A percentile compares a stretch with the other conserved stretches of the same genome.
Evolutionary conservation across 495 filamentous ascomycete genomes (phyloP).

Genomic region (Lepraria neglecta): DNA sequence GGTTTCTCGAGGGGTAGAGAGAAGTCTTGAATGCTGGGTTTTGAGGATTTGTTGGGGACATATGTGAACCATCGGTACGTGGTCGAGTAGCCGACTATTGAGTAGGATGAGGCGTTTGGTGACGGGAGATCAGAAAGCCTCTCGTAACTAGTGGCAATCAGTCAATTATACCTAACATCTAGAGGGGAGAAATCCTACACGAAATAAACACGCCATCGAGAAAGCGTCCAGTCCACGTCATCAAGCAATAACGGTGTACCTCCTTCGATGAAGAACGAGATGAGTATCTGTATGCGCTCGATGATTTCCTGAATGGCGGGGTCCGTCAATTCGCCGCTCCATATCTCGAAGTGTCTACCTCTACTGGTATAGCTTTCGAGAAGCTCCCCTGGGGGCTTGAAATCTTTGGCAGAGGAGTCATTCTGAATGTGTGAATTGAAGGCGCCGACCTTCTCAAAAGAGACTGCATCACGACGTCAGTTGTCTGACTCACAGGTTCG

Average conservation of each 20-base stretch:
- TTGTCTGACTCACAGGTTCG: neutral
- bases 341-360: conserved; percentile 53
- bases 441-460: conserved; percentile 53
- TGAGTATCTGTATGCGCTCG: conserved; percentile 71
- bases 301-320: conserved; percentile 56
- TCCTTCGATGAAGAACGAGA: conserved; percentile 89
- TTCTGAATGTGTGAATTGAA: conserved; percentile 54
- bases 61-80: conserved; percentile 77
- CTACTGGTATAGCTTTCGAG: conserved; percentile 46
- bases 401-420: conserved; percentile 48
- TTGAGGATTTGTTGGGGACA: conserved; percentile 28
- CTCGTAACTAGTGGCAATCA: conserved; percentile 49
- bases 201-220: conserved; percentile 86
- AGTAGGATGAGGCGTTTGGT: conserved; percentile 51
- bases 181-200: conserved; percentile 41
- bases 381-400: conserved; percentile 54
- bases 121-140: conserved; percentile 45
- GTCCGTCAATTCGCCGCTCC: conserved; percentile 52
- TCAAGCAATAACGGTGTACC: conserved; percentile 65
- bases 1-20: conserved; percentile 39
- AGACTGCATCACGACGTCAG: conserved; percentile 40
- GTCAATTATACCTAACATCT: conserved; percentile 7
- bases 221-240: conserved; percentile 63
- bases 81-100: conserved; percentile 79
- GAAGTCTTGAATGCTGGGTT: conserved; percentile 35